Percentiles rank a stretch among this genome's conserved stretches.
These are phyloP conservation scores for Arthrobotrys sinensis DNA, from an alignment of 2,329 filamentous ascomycete genomes.

Conservation along the genomic window DNA sequence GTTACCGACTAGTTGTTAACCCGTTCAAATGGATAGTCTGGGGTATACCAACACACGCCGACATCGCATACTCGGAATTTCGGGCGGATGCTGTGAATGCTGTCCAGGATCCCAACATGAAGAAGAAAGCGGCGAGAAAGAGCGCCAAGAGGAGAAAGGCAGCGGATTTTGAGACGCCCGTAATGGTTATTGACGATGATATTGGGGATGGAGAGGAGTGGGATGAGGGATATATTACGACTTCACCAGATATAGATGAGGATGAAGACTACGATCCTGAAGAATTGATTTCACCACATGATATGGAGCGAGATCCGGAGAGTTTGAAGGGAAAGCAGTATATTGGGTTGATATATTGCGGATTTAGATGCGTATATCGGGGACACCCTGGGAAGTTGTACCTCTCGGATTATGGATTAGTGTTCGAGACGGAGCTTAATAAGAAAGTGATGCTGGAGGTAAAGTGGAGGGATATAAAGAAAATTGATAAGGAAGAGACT, in stretches of 20 bases:
- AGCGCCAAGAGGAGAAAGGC: constrained; percentile 34
- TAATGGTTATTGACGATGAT: constrained; percentile 48
- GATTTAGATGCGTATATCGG: constrained; percentile 36
- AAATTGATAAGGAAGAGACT: constrained; percentile 28
- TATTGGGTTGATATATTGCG: constrained; percentile 41
- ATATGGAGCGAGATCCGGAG: constrained; percentile 27
- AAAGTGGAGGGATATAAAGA: constrained; percentile 32
- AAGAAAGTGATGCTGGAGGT: constrained; percentile 47
- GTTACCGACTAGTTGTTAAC: constrained; percentile 43
- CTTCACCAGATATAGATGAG: constrained; percentile 47
- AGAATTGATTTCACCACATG: constrained; percentile 40
- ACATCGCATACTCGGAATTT: constrained; percentile 52
- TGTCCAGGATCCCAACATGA: constrained; percentile 28
- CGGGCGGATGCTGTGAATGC: constrained; percentile 37
- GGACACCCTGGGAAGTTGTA: constrained; percentile 42
- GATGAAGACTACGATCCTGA: constrained; percentile 54
- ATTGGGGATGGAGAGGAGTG: constrained; percentile 30
- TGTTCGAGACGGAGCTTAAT: constrained; percentile 48
- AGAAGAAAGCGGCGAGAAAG: constrained; percentile 42
- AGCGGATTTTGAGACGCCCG: constrained; percentile 41
- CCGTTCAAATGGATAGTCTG: constrained; percentile 50
- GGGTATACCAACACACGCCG: constrained; percentile 53
- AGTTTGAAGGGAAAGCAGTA: constrained; percentile 21
- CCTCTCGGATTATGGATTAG: constrained; percentile 38
- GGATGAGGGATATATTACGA: constrained; percentile 46